Evolutionary conservation across 2,329 filamentous ascomycete genomes (phyloP).

Genomic region (Botrytis galanthina): DNA sequence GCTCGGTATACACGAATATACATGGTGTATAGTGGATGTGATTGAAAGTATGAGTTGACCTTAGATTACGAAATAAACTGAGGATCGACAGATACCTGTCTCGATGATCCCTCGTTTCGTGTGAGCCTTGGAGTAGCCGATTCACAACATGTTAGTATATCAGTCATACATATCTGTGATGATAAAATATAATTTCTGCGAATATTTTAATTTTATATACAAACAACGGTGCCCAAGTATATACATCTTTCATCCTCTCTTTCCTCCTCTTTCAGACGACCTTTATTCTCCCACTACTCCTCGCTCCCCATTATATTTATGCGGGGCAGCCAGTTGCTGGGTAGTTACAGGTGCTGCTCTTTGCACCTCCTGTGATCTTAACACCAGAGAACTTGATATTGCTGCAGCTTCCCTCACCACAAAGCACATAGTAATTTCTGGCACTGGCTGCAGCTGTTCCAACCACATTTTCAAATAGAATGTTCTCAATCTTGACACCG

Average conservation of each 20-base stretch:
- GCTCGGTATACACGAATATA: neutral
- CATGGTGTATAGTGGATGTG: neutral
- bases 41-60: neutral
- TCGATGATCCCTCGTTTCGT: neutral
- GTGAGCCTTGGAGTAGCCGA: neutral
- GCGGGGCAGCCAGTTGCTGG: slow-evolving; percentile 34
- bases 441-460: slow-evolving; percentile 37
- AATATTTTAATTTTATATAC: neutral
- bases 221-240: neutral
- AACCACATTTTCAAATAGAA: slow-evolving; percentile 41
- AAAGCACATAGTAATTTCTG: slow-evolving; percentile 42
- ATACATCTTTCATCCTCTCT: neutral
- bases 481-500: slow-evolving; percentile 41
- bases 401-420: slow-evolving; percentile 42
- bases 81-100: neutral
- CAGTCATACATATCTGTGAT: neutral
- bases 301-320: neutral
- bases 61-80: neutral
- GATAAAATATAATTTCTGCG: neutral
- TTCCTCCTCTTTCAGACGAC: neutral
- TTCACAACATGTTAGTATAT: neutral
- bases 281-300: neutral
- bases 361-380: slow-evolving; percentile 33
- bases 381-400: slow-evolving; percentile 41
- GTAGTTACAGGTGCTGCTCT: slow-evolving; percentile 35